Evolutionary conservation across 352 stramenopile species (phyloP).

Genomic region (Phytophthora podocarpi): DNA sequence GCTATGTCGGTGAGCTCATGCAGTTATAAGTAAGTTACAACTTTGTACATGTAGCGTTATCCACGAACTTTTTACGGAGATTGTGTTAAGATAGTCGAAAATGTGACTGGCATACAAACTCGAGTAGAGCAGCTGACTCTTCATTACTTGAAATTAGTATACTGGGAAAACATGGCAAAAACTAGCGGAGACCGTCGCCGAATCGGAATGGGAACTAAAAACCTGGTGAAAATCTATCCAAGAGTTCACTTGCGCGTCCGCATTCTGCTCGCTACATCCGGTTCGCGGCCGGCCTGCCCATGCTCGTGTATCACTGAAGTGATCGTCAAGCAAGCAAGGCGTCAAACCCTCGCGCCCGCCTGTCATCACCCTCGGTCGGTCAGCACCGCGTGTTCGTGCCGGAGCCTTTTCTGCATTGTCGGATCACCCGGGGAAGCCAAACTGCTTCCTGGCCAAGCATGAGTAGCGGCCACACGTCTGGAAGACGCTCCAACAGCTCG

Average conservation of each 20-base stretch:
- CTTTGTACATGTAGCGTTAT: too few species aligned
- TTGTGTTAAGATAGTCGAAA: slow-evolving; percentile 11
- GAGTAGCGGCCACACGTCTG: slow-evolving; percentile 27
- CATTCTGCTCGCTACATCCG: slow-evolving; percentile 24
- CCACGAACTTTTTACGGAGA: too few species aligned
- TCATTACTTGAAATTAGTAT: slow-evolving; percentile 4
- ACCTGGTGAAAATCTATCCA: not conserved
- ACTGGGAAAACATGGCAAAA: slow-evolving; percentile 2
- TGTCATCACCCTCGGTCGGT: too few species aligned
- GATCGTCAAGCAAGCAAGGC: slow-evolving; percentile 25
- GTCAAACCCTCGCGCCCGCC: slow-evolving; percentile 1
- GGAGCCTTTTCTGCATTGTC: slow-evolving; percentile 32
- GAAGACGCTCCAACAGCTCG: slow-evolving; percentile 37
- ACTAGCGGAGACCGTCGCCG: slow-evolving; percentile 10
- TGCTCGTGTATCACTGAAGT: slow-evolving; percentile 26
- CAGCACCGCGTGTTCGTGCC: slow-evolving; percentile 21
- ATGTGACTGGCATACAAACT: slow-evolving; percentile 9
- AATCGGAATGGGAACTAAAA: too few species aligned
- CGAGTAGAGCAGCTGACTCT: slow-evolving; percentile 13
- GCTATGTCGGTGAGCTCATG: too few species aligned
- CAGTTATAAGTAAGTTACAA: too few species aligned
- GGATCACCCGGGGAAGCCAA: slow-evolving; percentile 16
- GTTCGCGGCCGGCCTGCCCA: slow-evolving; percentile 25
- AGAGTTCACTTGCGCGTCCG: not conserved
- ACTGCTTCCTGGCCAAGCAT: slow-evolving; percentile 21